Evolutionary conservation across 2,329 filamentous ascomycete species (phyloP).

Genomic region (Botrytis squamosa): DNA sequence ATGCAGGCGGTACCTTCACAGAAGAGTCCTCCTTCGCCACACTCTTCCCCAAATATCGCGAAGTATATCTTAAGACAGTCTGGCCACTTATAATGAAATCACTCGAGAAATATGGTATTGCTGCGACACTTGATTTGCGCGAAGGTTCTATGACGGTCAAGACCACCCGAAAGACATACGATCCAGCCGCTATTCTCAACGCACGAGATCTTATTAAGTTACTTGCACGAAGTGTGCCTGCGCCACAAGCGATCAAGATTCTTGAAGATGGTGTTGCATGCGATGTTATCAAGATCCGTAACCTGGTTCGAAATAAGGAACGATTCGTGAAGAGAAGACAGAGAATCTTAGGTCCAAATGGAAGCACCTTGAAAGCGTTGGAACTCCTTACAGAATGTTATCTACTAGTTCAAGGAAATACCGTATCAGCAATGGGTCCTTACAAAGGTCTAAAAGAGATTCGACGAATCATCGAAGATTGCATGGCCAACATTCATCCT

Average conservation of each 20-base stretch:
- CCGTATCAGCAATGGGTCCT: constrained; percentile 85
- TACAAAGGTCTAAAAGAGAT: constrained; percentile 94
- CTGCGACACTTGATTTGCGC: constrained; percentile 88
- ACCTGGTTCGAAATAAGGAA: constrained; percentile 87
- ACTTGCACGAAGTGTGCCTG: constrained; percentile 85
- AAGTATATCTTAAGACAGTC: constrained; percentile 86
- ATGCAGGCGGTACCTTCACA: constrained; percentile 78
- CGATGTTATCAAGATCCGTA: constrained; percentile 95
- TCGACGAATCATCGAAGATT: constrained; percentile 85
- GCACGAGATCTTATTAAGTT: constrained; percentile 93
- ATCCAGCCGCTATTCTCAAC: constrained; percentile 90
- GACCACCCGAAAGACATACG: constrained; percentile 87
- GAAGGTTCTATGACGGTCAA: constrained; percentile 97
- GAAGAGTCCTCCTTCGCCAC: constrained; percentile 90
- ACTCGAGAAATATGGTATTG: constrained; percentile 83
- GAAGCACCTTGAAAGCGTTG: constrained; percentile 89
- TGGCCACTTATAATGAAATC: constrained; percentile 90
- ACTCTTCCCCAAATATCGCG: constrained; percentile 94
- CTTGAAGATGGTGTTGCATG: constrained; percentile 87
- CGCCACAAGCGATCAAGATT: constrained; percentile 90
- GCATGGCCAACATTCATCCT: constrained; percentile 90
- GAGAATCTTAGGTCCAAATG: constrained; percentile 85
- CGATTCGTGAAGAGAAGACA: constrained; percentile 93
- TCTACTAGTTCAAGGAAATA: constrained; percentile 95
- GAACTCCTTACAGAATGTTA: constrained; percentile 90